A percentile compares a stretch with the other conserved stretches of the same genome.
phyloP scores from a whole-genome alignment of 352 stramenopile species.

The Pythium vanterpoolii region DNA sequence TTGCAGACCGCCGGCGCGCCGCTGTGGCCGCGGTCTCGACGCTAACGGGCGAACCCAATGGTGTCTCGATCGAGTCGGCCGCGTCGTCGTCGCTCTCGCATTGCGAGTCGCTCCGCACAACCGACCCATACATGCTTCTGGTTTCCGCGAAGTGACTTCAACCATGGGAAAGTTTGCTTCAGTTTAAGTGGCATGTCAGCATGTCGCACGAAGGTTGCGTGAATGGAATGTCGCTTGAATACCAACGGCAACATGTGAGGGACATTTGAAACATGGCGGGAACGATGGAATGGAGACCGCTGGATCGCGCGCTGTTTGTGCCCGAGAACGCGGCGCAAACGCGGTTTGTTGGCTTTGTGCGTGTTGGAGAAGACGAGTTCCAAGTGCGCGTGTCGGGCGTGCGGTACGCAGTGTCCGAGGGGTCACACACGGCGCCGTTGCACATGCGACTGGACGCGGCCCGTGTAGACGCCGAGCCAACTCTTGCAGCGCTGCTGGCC shows the following conservation, averaged over 20 bases:
- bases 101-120: conserved; percentile 8
- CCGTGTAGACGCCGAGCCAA: conserved; percentile 50
- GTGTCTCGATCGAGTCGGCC: background rate
- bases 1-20: conserved; percentile 12
- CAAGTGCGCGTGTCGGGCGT: conserved; percentile 46
- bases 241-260: too few species aligned
- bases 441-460: conserved; percentile 36
- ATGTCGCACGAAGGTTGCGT: conserved; percentile 13
- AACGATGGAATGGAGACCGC: background rate
- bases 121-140: conserved; percentile 17
- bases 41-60: conserved; percentile 16
- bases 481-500: conserved; percentile 42
- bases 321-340: conserved; percentile 40
- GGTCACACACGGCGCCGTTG: background rate
- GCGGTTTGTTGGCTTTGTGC: conserved; percentile 52
- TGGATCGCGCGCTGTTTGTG: conserved; percentile 20
- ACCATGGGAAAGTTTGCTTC: conserved; percentile 3
- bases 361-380: conserved; percentile 45
- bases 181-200: background rate
- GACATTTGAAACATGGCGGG: conserved; percentile 1
- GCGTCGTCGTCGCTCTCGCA: background rate
- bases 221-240: background rate
- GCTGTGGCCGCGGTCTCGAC: conserved; percentile 26
- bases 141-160: too few species aligned
- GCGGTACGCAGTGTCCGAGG: background rate